Evolutionary conservation across 2,329 filamentous ascomycete genomes (phyloP).

Genomic region (Hymenoscyphus linearis): DNA sequence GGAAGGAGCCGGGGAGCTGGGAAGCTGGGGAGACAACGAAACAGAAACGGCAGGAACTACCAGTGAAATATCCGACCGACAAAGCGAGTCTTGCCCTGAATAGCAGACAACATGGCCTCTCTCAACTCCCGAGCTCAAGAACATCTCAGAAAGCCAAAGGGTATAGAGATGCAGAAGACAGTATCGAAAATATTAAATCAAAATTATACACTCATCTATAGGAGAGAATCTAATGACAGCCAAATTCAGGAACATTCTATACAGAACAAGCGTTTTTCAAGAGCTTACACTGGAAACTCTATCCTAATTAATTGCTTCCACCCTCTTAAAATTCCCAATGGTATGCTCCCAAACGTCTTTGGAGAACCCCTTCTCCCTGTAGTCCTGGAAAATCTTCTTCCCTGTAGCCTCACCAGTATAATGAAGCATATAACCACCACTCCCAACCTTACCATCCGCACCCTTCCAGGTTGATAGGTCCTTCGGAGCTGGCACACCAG

Average conservation of each 20-base stretch:
- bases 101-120: too few species aligned
- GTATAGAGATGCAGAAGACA: too few species aligned
- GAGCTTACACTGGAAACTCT: not conserved
- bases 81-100: too few species aligned
- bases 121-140: too few species aligned
- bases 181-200: too few species aligned
- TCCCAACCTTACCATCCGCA: conserved; percentile 9
- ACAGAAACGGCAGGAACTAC: too few species aligned
- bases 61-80: too few species aligned
- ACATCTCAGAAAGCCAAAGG: too few species aligned
- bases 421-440: conserved; percentile 19
- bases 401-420: conserved; percentile 24
- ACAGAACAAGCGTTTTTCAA: not conserved
- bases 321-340: conserved; percentile 22
- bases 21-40: too few species aligned
- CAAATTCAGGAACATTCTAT: not conserved
- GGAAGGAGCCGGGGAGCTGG: too few species aligned
- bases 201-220: too few species aligned
- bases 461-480: conserved; percentile 11
- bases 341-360: conserved; percentile 28
- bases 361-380: conserved; percentile 18
- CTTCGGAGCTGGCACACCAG: conserved; percentile 16
- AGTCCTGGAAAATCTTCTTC: conserved; percentile 20
- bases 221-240: not conserved
- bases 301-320: conserved; percentile 21